Evolutionary conservation across 2,329 filamentous ascomycete genomes (phyloP), one percentile per base, ranked within the genome.

Genomic region (Hypoxylon rubiginosum): DNA sequence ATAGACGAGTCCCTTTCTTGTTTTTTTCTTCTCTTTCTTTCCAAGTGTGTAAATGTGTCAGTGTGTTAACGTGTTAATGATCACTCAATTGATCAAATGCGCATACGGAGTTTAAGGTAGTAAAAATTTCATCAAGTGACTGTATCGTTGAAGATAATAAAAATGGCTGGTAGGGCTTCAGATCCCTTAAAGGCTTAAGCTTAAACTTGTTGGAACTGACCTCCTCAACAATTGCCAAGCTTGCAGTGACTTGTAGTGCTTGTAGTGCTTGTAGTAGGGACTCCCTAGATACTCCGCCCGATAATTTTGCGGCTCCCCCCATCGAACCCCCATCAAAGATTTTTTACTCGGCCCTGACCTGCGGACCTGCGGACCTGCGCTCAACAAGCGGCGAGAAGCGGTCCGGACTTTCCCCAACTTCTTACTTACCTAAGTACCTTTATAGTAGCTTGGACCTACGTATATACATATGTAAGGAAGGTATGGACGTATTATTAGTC

Each of bases 381-480:
- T 71, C 73, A 74, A 73, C 72, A 72, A 57, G 49, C 65, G 49
- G 51, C 58, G 68, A 73, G 70, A 72, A 56, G 41, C 67, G 52
- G 51, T 54, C 68, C 73, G 73, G 73, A 72, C 68, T 69, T 75
- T 66, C 73, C 73, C 72, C 71, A 73, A 72, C 62, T 56, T 32
- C 64, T 19, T 6, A 41, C 39, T 41, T 41, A 41, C 17, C 13
- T 43, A 17, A 19, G 39, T 43, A 21, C 39, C n/a, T 43, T n/a
- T 8, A 43, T 17, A 6, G n/a, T 19, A 43, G 39, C 8, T 21
- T 10, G 17, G 39, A 43, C 39, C 17, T 43, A 21, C 39, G 15
- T n/a, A 39, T 2, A n/a, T 39, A 24, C 21, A 24, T 24, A 24
- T 11, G 4, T 34, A 34, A n/a, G n/a, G n/a, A n/a, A n/a, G n/a